Conservation (phyloP, 177 flowering plant genomes). For the Vitis hybrid region DNA sequence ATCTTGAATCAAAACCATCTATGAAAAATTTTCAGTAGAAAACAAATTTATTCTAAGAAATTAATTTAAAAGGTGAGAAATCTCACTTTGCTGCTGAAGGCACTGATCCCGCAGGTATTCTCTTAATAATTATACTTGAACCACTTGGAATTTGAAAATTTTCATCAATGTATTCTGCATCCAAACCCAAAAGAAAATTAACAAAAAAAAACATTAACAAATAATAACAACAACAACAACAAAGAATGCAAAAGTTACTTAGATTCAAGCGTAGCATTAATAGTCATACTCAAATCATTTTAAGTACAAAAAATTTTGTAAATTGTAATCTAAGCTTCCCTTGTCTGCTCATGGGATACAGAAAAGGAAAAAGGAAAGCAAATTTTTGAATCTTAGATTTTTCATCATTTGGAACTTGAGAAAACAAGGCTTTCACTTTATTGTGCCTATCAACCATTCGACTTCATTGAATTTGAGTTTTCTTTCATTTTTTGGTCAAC, state of each 20-base stretch:
- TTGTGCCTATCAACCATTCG: too few relatives aligned
- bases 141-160: constrained; percentile 46
- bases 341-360: too few relatives aligned
- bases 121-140: constrained; percentile 63
- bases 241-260: background rate
- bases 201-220: background rate
- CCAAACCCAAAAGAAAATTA: background rate
- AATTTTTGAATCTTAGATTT: too few relatives aligned
- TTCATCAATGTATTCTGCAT: constrained; percentile 50
- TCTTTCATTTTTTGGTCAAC: background rate
- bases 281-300: too few relatives aligned
- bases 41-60: background rate
- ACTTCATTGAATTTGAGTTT: background rate
- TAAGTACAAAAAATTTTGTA: too few relatives aligned
- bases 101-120: constrained; percentile 61
- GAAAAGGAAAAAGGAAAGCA: too few relatives aligned
- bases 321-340: too few relatives aligned
- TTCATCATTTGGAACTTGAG: too few relatives aligned
- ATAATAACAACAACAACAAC: constrained; percentile 4
- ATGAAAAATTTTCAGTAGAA: background rate
- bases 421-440: too few relatives aligned
- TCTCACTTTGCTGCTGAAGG: constrained; percentile 34
- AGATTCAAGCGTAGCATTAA: too few relatives aligned
- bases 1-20: background rate
- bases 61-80: background rate